These are phyloP conservation scores for Vitis labrusca DNA, from an alignment of 164 flowering plant genomes.

Conservation along the genomic window DNA sequence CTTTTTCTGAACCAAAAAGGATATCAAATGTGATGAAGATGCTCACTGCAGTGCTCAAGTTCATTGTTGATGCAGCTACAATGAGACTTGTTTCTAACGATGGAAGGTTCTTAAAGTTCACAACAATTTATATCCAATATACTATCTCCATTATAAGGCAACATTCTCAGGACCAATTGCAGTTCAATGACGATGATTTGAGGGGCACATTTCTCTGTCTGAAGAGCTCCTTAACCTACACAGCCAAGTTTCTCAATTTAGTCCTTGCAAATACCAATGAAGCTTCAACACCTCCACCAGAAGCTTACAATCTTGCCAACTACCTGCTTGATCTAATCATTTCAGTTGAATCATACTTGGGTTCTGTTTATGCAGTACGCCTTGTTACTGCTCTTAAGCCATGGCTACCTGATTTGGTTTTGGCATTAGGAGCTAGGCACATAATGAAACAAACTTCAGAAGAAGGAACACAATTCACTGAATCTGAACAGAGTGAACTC, in stretches of 20 bases:
- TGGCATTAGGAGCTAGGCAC: conserved; percentile 57
- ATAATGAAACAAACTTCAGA: conserved; percentile 26
- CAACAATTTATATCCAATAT: conserved; percentile 39
- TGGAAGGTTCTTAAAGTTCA: conserved; percentile 47
- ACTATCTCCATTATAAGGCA: conserved; percentile 35
- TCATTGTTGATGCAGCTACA: conserved; percentile 54
- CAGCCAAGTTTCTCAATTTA: conserved; percentile 63
- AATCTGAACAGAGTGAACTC: conserved; percentile 12
- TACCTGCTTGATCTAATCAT: conserved; percentile 57
- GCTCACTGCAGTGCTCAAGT: conserved; percentile 65
- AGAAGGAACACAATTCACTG: conserved; percentile 12
- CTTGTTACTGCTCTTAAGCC: conserved; percentile 50
- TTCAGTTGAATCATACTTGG: conserved; percentile 51
- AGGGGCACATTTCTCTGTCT: conserved; percentile 50
- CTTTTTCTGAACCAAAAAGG: conserved; percentile 21
- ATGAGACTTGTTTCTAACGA: conserved; percentile 34
- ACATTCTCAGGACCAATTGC: conserved; percentile 22
- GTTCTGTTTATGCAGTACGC: conserved; percentile 50
- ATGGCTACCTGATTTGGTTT: conserved; percentile 86
- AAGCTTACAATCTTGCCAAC: conserved; percentile 49
- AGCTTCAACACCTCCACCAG: conserved; percentile 34
- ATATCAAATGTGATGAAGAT: conserved; percentile 52
- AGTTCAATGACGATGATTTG: conserved; percentile 41
- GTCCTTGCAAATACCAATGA: conserved; percentile 41
- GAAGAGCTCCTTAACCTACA: conserved; percentile 78